Evolutionary conservation across 2,329 filamentous ascomycete genomes (phyloP), one percentile per base, ranked within the genome.

Genomic region (Neofusicoccum kwambonambiense): DNA sequence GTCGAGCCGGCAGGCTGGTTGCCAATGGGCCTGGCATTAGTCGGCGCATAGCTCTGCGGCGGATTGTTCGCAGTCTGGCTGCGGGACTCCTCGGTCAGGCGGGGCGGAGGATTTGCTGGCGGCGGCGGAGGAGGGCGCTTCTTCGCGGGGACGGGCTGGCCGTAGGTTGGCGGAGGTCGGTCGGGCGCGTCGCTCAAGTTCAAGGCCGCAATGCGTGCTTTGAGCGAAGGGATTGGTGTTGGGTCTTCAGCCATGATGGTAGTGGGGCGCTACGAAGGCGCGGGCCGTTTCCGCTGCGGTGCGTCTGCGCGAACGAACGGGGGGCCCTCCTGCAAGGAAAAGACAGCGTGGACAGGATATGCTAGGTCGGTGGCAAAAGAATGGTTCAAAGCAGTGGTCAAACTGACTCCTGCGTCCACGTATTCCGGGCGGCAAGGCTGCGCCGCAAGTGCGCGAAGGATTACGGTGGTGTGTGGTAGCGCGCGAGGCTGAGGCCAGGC

Each of bases 141-240:
- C 49, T 69, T 70, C 15, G 66, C 63, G 39, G 75, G 70, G 41
- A 74, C 70, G 49, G 77, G 74, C 65, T 76, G 78, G 45, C 52
- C 73, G 64, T 74, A 77, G 6, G 74, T 69, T 34, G 79, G 75
- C 54, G 75, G 70, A 71, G 68, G 39, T 70, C 70, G 73, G 6
- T 75, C 77, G 56, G 76, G 73, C 15, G 81, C 79, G 67, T 82
- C 76, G 50, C 81, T 76, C 45, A 83, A 73, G 67, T 83, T 81
- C 60, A 83, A 70, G 2, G 79, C 77, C 2, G 81, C 81, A 64
- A 83, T 83, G 65, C 81, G 79, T 54, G 79, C 77, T 67, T 77
- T 78, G 69, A 83, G 80, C 19, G 79, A 78, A 3, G 60, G 56
- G 34, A 57, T 44, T 9, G 67, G 65, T 15, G 56, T 39, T 35